Percentiles rank a stretch among this genome's conserved stretches.
Conservation (phyloP, 345 rosid species). For the Atalantia buxifolia region DNA sequence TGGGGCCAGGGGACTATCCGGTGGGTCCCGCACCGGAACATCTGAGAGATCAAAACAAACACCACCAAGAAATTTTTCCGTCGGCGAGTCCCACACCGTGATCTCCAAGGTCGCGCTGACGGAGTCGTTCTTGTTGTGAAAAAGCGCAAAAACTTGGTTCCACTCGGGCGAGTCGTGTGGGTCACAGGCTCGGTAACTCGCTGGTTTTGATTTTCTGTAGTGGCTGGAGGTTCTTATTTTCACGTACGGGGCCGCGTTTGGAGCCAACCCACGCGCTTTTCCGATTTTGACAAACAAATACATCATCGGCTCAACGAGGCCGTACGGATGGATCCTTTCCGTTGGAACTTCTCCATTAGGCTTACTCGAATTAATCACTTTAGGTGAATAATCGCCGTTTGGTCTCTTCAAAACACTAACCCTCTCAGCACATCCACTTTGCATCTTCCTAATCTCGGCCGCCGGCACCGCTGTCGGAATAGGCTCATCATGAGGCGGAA, state of each 20-base stretch:
- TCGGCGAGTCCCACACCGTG: constrained; percentile 73
- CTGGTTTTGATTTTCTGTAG: constrained; percentile 46
- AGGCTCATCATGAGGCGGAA: constrained; percentile 18
- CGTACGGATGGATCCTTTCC: constrained; percentile 57
- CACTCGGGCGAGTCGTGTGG: constrained; percentile 71
- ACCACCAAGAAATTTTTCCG: constrained; percentile 84
- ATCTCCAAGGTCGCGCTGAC: constrained; percentile 66
- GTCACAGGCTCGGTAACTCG: constrained; percentile 54
- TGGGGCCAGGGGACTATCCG: constrained; percentile 90
- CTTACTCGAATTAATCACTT: constrained; percentile 47
- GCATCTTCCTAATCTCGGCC: constrained; percentile 70
- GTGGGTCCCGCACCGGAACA: constrained; percentile 78
- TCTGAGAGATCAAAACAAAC: constrained; percentile 85
- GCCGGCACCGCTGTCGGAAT: constrained; percentile 10
- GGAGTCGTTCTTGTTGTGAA: constrained; percentile 47
- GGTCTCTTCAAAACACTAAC: constrained; percentile 48
- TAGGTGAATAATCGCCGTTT: constrained; percentile 66
- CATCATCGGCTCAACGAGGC: constrained; percentile 90
- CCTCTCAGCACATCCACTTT: constrained; percentile 55
- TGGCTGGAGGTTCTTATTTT: constrained; percentile 59
- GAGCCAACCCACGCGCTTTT: constrained; percentile 71
- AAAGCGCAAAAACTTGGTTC: constrained; percentile 79
- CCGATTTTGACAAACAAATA: constrained; percentile 71
- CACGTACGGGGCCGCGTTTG: constrained; percentile 60
- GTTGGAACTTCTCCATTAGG: constrained; percentile 27